Base-by-base conservation (phyloP, 164 flowering plant genomes). In the Santalum album region DNA sequence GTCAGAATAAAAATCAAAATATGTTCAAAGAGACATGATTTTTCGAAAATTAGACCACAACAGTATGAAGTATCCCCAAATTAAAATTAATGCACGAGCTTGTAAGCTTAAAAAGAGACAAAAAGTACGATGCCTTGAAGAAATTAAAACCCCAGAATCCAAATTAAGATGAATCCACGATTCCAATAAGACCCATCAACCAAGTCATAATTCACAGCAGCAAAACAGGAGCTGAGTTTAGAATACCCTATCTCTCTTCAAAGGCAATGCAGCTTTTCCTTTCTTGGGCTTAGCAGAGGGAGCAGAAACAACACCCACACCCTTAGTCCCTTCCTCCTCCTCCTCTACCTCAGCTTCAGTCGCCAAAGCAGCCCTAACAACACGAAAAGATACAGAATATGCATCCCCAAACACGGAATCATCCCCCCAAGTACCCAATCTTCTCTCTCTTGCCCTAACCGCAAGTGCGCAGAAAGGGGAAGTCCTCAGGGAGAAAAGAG, bases 191-290 rank as follows among this genome's bases (percentile, higher is more conserved):
- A 16, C 20, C 19, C 9, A 42, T 42, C 45, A 42, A 42, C 9
- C 19, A 42, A n/a, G n/a, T 29, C 9, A 9, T 9, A 29, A 29
- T 29, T 3, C 4, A 32, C 7, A 25, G n/a, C n/a, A 14, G 3
- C 22, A 42, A 25, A 29, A 50, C 29, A 49, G 29, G 25, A 21
- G n/a, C 12, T 9, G 35, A 17, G 35, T 16, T 2, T 39, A 14
- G 16, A n/a, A 49, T 45, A 50, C 53, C 16, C 36, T 50, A 12
- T 92, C 99, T 54, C 99, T 80, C 72, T 88, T 86, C 34, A 84
- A 65, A 3, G 69, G 82, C 70, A 92, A 74, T 9, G 90, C 91
- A 16, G 96, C 94, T 62, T 92, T 91, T 53, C 96, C 98, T 58
- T 63, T 86, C 82, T 83, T 92, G 12, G 83, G 89, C 65, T 83